A percentile compares a stretch with the other conserved stretches of the same genome.
These are phyloP conservation scores for Coemansia sp. DNA, from an alignment of 192 early-diverging fungal species.

Conservation along the genomic window DNA sequence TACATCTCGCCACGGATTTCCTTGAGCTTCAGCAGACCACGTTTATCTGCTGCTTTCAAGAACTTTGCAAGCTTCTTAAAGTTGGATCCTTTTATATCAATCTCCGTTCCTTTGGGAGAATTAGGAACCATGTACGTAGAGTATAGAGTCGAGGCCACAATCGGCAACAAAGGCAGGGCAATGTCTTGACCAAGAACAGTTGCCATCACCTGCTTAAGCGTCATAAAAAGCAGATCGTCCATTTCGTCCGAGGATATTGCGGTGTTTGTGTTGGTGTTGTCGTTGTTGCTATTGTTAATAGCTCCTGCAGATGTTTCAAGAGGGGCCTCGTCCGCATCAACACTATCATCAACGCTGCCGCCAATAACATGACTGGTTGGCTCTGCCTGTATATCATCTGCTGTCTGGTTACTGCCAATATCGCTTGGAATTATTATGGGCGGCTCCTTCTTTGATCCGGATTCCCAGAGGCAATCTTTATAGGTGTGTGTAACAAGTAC, in stretches of 20 bases:
- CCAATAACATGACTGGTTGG: not conserved
- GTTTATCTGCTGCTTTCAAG: slow-evolving; percentile 85
- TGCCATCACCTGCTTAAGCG: slow-evolving; percentile 71
- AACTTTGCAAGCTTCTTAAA: slow-evolving; percentile 90
- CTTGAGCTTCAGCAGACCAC: slow-evolving; percentile 78
- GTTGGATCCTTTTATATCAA: slow-evolving; percentile 82
- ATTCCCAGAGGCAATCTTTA: slow-evolving; percentile 77
- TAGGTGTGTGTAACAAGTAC: slow-evolving; percentile 74
- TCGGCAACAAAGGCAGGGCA: slow-evolving; percentile 64
- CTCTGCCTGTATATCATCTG: not conserved
- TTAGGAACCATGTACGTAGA: slow-evolving; percentile 73
- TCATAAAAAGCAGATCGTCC: slow-evolving; percentile 68
- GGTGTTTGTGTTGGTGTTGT: not conserved
- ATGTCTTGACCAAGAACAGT: slow-evolving; percentile 62
- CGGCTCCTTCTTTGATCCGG: slow-evolving; percentile 66
- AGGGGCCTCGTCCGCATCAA: not conserved
- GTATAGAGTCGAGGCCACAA: slow-evolving; percentile 74
- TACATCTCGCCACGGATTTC: slow-evolving; percentile 59
- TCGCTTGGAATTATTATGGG: slow-evolving; percentile 49
- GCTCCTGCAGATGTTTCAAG: not conserved
- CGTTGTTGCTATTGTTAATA: not conserved
- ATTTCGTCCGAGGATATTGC: slow-evolving; percentile 58
- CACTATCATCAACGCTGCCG: not conserved
- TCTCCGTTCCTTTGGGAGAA: slow-evolving; percentile 57
- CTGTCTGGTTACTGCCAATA: not conserved